Conservation (phyloP, 2,329 filamentous ascomycete species). For the Fusarium musae region DNA sequence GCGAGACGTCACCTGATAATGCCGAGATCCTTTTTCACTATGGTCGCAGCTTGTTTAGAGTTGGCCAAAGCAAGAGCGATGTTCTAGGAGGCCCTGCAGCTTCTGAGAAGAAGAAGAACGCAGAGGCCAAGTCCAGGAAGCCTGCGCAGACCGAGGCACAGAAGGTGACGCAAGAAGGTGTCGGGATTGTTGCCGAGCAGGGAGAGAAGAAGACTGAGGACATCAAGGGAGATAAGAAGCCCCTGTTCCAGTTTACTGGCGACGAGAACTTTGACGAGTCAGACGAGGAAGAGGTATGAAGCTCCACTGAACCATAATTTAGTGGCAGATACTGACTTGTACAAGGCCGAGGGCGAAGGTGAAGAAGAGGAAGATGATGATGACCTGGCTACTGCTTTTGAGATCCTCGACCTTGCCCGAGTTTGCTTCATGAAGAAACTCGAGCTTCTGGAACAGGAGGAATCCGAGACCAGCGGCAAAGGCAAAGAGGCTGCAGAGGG, state of each 20-base stretch:
- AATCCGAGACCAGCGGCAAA: conserved; percentile 52
- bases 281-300: conserved; percentile 72
- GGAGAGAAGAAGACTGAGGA: conserved; percentile 53
- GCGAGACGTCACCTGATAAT: conserved; percentile 90
- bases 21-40: conserved; percentile 95
- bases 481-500: conserved; percentile 55
- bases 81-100: conserved; percentile 86
- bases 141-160: conserved; percentile 53
- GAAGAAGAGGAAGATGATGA: conserved; percentile 71
- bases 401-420: conserved; percentile 84
- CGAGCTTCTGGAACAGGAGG: conserved; percentile 50
- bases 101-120: conserved; percentile 58
- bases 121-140: conserved; percentile 51
- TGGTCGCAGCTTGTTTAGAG: conserved; percentile 91
- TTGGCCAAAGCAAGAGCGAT: conserved; percentile 93
- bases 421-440: conserved; percentile 70
- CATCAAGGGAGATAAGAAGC: conserved; percentile 68
- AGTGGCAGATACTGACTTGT: conserved; percentile 15
- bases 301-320: background rate
- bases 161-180: conserved; percentile 59
- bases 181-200: conserved; percentile 56
- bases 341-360: conserved; percentile 53
- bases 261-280: conserved; percentile 93
- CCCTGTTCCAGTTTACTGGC: conserved; percentile 90
- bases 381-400: conserved; percentile 82